These are phyloP conservation scores for Trichoderma sp. DNA, from an alignment of 2,329 filamentous ascomycete species.

Conservation along the genomic window DNA sequence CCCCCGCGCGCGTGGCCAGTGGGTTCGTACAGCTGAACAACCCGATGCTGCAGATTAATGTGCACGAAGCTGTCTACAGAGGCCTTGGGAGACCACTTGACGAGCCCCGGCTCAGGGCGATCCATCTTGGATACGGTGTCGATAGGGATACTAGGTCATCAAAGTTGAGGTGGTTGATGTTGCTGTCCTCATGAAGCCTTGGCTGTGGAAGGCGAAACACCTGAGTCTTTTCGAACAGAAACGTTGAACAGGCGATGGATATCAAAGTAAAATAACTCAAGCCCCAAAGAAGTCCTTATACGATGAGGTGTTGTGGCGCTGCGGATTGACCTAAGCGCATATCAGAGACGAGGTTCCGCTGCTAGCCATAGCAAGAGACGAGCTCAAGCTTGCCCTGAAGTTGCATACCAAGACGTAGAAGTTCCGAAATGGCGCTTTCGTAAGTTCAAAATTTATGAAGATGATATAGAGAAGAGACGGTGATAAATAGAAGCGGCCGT, in stretches of 20 bases:
- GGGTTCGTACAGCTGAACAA: slow-evolving; percentile 66
- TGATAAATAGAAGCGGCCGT: neutral
- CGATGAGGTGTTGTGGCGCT: neutral
- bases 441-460: neutral
- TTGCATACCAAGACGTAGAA: neutral
- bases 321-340: slow-evolving; percentile 12
- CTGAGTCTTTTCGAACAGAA: neutral
- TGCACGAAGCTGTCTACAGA: slow-evolving; percentile 64
- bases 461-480: neutral
- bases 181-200: neutral
- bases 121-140: slow-evolving; percentile 49
- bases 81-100: slow-evolving; percentile 68
- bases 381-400: neutral
- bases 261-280: neutral
- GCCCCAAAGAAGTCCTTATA: neutral
- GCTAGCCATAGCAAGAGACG: slow-evolving; percentile 14
- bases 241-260: neutral
- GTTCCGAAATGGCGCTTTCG: neutral
- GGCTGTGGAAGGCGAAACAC: neutral
- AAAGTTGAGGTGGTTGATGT: neutral
- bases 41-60: slow-evolving; percentile 65
- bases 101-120: slow-evolving; percentile 63
- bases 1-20: slow-evolving; percentile 61
- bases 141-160: neutral
- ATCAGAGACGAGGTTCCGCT: slow-evolving; percentile 6